phyloP scores from a whole-genome alignment of 768 basidiomycete genomes.

The Boletus vinaceobasis region DNA sequence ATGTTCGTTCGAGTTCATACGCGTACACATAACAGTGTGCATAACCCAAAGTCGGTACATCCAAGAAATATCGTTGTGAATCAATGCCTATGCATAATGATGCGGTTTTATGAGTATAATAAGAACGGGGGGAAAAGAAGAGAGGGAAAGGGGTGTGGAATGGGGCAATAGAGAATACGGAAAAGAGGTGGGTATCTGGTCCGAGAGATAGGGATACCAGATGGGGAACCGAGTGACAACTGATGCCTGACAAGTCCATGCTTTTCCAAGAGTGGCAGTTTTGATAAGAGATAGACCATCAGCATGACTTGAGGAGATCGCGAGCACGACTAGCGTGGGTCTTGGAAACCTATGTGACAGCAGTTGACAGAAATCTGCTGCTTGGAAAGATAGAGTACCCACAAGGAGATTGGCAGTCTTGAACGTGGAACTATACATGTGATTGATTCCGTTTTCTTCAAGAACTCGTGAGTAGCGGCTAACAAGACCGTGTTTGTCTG shows the following conservation, averaged over 20 bases:
- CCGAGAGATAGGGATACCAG: conserved; percentile 10
- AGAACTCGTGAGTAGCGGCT: conserved; percentile 73
- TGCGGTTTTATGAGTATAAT: neutral
- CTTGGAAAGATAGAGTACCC: conserved; percentile 17
- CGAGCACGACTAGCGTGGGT: conserved; percentile 54
- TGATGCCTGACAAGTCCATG: neutral
- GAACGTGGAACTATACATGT: conserved; percentile 83
- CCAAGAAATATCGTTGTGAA: conserved; percentile 9
- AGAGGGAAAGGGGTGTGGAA: neutral
- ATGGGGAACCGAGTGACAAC: neutral
- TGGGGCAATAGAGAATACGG: neutral
- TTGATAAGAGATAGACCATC: conserved; percentile 16
- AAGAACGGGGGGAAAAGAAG: neutral
- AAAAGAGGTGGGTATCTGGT: conserved; percentile 17
- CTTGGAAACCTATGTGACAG: conserved; percentile 48
- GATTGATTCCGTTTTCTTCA: conserved; percentile 71
- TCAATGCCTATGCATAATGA: conserved; percentile 3
- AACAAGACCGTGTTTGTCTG: conserved; percentile 77
- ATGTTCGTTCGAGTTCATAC: neutral
- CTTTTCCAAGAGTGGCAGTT: conserved; percentile 1
- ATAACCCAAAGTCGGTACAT: neutral
- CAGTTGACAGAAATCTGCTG: neutral
- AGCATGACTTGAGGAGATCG: conserved; percentile 56
- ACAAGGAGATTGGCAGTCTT: conserved; percentile 80
- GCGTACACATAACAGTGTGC: neutral